Conservation (phyloP, 2,329 filamentous ascomycete genomes). For the Xylariaceae sp. region DNA sequence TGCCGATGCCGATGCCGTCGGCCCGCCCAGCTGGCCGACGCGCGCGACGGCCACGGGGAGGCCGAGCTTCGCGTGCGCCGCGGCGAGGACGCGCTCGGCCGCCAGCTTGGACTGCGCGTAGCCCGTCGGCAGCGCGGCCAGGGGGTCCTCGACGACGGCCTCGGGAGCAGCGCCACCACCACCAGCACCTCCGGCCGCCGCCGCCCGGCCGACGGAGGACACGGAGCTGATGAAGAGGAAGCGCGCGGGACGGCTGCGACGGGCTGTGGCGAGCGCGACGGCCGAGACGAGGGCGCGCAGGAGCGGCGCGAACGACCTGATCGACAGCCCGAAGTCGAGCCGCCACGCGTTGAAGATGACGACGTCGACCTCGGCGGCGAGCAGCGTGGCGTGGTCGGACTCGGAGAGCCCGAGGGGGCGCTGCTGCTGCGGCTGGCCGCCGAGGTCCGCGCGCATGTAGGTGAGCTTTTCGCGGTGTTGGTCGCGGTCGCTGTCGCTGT, state of each 20-base stretch:
- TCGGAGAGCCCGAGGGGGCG: conserved; percentile 3
- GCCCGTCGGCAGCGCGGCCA: conserved; percentile 9
- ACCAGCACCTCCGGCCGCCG: conserved; percentile 5
- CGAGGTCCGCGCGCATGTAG: conserved; percentile 4
- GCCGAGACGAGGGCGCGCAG: conserved; percentile 3
- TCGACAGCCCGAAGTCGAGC: conserved; percentile 11
- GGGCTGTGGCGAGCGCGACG: conserved; percentile 4
- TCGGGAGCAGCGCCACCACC: not conserved
- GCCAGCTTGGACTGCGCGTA: conserved; percentile 18
- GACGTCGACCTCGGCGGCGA: conserved; percentile 5
- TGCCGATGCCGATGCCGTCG: not conserved
- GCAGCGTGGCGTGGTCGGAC: conserved; percentile 1
- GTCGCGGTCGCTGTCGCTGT: not conserved
- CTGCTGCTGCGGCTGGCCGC: too few species aligned
- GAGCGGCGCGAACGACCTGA: conserved; percentile 11
- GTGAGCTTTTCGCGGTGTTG: conserved; percentile 2
- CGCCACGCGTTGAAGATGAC: conserved; percentile 14
- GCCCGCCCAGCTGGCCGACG: conserved; percentile 14
- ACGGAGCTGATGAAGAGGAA: conserved; percentile 14
- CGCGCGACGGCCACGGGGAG: conserved; percentile 14
- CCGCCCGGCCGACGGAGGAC: conserved; percentile 1
- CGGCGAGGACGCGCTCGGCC: conserved; percentile 11
- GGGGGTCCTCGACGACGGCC: conserved; percentile 5
- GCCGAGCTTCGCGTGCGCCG: conserved; percentile 2
- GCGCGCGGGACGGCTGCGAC: conserved; percentile 1